Conservation (phyloP, 352 stramenopile genomes). For the Pythium scleroteichum region DNA sequence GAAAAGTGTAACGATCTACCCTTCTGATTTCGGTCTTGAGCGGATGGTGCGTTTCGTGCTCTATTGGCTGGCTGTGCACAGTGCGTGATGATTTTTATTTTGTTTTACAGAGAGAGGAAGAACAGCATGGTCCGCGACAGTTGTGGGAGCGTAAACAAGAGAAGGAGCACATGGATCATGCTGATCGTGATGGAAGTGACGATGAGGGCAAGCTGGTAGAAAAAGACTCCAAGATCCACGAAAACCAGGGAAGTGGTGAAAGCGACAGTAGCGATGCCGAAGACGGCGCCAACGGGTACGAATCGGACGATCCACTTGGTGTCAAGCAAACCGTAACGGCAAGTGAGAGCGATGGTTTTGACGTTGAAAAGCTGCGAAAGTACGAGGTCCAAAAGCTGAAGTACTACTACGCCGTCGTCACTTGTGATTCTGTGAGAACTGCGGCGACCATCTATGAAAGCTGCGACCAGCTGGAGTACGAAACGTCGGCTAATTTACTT, state of each 20-base stretch:
- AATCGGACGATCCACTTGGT: conserved; percentile 71
- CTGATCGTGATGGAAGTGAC: conserved; percentile 1
- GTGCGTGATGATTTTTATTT: not conserved
- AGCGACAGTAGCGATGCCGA: conserved; percentile 34
- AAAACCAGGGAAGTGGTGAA: conserved; percentile 11
- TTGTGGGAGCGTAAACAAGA: conserved; percentile 52
- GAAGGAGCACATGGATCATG: conserved; percentile 11
- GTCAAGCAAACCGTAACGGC: conserved; percentile 64
- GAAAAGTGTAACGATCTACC: conserved; percentile 94
- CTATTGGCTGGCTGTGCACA: not conserved
- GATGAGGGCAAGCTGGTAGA: not conserved
- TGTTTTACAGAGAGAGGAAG: conserved; percentile 70
- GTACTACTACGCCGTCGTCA: conserved; percentile 98
- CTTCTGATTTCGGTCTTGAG: conserved; percentile 95
- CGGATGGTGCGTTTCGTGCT: conserved; percentile 73
- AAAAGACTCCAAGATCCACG: not conserved
- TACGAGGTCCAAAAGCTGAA: conserved; percentile 98
- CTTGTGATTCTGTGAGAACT: conserved; percentile 91
- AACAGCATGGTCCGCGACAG: conserved; percentile 64
- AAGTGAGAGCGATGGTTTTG: conserved; percentile 79
- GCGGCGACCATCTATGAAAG: conserved; percentile 94
- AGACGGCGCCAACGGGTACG: conserved; percentile 48
- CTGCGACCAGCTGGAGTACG: conserved; percentile 98
- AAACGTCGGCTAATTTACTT: conserved; percentile 94
- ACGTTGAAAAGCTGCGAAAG: conserved; percentile 93